Evolutionary conservation across 2,329 filamentous ascomycete species (phyloP), one percentile per base, ranked within the genome.

Genomic region (Pyrenophora teres): DNA sequence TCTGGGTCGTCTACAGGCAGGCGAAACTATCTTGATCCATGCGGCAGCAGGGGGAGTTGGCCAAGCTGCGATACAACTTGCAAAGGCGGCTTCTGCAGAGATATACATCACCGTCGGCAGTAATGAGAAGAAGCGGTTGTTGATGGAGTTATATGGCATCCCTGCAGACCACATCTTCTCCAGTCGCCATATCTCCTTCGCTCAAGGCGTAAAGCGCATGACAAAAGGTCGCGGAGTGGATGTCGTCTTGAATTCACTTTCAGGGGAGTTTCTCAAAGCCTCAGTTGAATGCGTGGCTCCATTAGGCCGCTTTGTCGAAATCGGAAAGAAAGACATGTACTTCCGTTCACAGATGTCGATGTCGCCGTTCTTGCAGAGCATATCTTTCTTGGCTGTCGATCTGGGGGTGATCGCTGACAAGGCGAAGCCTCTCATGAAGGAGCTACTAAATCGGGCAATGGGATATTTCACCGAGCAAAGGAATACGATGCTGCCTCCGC

Each of bases 81-180:
- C 36, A 6, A 15, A 23, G 12, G 12, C 12, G 6, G 18, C 12
- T 3, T 15, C n/a, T 23, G 21, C 35, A n/a, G 16, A 71, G 40
- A 59, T 73, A 6, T 65, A 43, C 32, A 53, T 42, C n/a, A 64
- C 61, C 1, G 59, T 60, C 3, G 51, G 60, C 27, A 53, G 33
- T 5, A 32, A 46, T 12, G 57, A 58, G 13, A 69, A 70, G 53
- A 37, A 37, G 3, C 12, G 55, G 23, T 61, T 60, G 46, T 41
- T 70, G 7, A 43, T 40, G 8, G 49, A 44, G 10, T 33, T 49
- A 12, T 65, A 46, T 31, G 59, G 51, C 18, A 59, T 71, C 18
- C 56, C 54, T 4, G 40, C 15, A 4, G 57, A 65, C 1, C 65
- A 62, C 6, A 74, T 76, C 30, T 74, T 75, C 53, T 46, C 56